Base-by-base conservation (phyloP, 352 stramenopile species). In the Globisporangium emineosum region DNA sequence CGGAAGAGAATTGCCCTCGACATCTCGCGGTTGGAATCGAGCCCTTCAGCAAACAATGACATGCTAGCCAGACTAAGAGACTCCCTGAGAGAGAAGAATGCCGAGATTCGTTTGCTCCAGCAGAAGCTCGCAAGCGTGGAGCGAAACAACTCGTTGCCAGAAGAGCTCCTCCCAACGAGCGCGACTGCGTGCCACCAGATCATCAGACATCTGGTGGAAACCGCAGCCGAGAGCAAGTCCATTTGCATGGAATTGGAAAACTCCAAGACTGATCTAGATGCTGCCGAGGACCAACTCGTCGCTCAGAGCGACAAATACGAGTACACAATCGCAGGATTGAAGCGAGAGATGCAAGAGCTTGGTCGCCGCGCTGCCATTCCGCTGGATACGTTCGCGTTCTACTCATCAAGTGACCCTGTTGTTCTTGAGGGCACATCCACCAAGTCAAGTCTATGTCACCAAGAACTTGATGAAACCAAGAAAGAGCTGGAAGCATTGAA, bases 21-120 rank as follows among this genome's bases (percentile, higher is more conserved):
- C 35, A 81, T 89, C 35, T 58, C 70, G 21, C 40, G 45, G 27
- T 55, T 77, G 21, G 57, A 76, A 57, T 62, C 2, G 50, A 68
- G 56, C 57, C 40, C 50, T 3, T 64, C 55, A 23, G 65, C 62
- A 19, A 73, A 60, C n/a, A 61, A 17, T 5, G 57, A 67, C 23
- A 64, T 72, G 37, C 61, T 89, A 15, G 63, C 62, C 19, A 57
- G 49, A 30, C 56, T 90, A 53, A 83, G 77, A 57, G 27, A 57
- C 29, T 43, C 72, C 25, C 59, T 92, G 35, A 66, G 67, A 25
- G 62, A 71, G 19, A 90, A 91, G 54, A 88, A 82, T 50, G 62
- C 63, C 23, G 73, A 79, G 9, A 90, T 93, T 57, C 75, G 77
- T 0, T 35, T 81, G 49, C 69, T 93, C 3, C 84, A 93, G 57